These are phyloP conservation scores for Ramaria rubella DNA, from an alignment of 768 basidiomycete species.

Conservation along the genomic window DNA sequence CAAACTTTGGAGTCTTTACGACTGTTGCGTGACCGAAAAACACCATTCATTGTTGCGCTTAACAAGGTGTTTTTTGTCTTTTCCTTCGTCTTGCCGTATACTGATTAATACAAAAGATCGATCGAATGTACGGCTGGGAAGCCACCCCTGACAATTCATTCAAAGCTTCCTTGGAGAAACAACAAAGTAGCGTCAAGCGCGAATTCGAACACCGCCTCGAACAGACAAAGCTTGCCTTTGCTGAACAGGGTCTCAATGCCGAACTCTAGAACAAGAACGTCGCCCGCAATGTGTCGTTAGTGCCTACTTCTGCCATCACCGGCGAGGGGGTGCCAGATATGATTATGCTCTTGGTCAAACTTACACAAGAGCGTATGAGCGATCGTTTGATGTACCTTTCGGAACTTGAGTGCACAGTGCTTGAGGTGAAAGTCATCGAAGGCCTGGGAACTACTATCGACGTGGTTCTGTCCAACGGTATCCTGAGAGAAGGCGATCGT, in stretches of 20 bases:
- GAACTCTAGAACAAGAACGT: slow-evolving; percentile 94
- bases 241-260: slow-evolving; percentile 96
- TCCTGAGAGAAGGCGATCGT: slow-evolving; percentile 83
- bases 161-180: slow-evolving; percentile 82
- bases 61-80: slow-evolving; percentile 62
- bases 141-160: slow-evolving; percentile 88
- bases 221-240: slow-evolving; percentile 86
- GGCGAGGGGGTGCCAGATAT: slow-evolving; percentile 99
- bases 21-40: slow-evolving; percentile 85
- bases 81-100: not conserved
- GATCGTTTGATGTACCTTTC: slow-evolving; percentile 97
- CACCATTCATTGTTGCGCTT: slow-evolving; percentile 96
- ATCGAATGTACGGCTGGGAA: slow-evolving; percentile 95
- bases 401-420: slow-evolving; percentile 93
- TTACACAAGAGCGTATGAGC: slow-evolving; percentile 97
- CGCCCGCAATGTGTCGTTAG: slow-evolving; percentile 88
- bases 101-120: slow-evolving; percentile 55
- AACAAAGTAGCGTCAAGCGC: slow-evolving; percentile 69
- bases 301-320: slow-evolving; percentile 96
- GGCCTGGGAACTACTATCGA: slow-evolving; percentile 97
- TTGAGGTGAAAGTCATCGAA: slow-evolving; percentile 98
- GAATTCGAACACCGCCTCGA: slow-evolving; percentile 87
- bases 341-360: slow-evolving; percentile 96
- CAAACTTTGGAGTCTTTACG: slow-evolving; percentile 96
- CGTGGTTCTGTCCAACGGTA: slow-evolving; percentile 92